A percentile compares a stretch with the other conserved stretches of the same genome.
Conservation (phyloP, 371 early-diverging fungal species). For the Blastocladiella emersonii region DNA sequence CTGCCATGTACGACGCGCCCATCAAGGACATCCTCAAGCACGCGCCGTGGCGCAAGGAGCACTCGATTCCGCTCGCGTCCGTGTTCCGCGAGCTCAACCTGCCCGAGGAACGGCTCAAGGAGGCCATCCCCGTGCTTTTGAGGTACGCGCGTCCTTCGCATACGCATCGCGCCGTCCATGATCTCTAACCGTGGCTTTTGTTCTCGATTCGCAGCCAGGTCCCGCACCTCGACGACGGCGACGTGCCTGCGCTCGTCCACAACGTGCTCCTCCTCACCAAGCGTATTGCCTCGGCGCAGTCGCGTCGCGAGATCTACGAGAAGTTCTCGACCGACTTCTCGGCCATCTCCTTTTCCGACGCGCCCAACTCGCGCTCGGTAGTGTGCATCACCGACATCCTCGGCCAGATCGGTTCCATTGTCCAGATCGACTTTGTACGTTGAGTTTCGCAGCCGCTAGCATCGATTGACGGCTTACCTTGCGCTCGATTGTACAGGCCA, state of each 20-base stretch:
- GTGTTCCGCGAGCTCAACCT: not conserved
- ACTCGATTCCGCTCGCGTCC: not conserved
- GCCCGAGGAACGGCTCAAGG: not conserved
- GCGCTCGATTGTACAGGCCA: not conserved
- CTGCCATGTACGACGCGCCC: not conserved
- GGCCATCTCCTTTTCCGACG: no score
- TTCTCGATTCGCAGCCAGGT: not conserved
- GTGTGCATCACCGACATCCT: no score
- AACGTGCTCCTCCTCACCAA: not conserved
- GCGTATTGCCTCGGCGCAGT: no score
- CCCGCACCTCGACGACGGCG: not conserved
- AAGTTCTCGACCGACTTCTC: no score
- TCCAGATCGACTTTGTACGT: no score
- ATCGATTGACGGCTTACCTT: no score
- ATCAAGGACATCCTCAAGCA: not conserved
- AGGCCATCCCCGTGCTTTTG: not conserved
- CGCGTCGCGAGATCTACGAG: no score
- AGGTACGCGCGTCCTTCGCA: no score
- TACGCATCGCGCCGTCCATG: no score
- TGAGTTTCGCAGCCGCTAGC: no score
- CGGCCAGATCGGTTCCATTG: no score
- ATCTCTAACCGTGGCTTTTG: not conserved
- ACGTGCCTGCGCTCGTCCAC: not conserved
- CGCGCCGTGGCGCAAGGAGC: not conserved
- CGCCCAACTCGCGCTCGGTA: no score